A percentile compares a stretch with the other conserved stretches of the same genome.
Conservation (phyloP, 116 monocot species). For the Papilionanthe hybrid region DNA sequence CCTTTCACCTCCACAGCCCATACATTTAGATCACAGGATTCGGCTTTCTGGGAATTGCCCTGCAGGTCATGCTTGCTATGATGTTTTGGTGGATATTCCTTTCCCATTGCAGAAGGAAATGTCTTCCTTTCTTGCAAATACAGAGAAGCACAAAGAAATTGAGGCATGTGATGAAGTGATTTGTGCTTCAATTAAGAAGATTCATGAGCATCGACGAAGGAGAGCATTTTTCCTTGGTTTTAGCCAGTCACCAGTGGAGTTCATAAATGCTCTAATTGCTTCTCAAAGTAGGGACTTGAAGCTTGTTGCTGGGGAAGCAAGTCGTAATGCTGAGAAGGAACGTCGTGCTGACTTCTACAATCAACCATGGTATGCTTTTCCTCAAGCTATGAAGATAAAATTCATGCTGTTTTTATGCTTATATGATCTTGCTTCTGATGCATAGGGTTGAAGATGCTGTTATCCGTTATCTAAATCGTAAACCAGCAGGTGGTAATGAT, state of each 20-base stretch:
- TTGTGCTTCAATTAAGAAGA: constrained; percentile 90
- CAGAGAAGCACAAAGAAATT: constrained; percentile 89
- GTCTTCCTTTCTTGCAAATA: constrained; percentile 66
- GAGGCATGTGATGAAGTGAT: constrained; percentile 92
- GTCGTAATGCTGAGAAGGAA: constrained; percentile 77
- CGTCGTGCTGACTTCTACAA: constrained; percentile 85
- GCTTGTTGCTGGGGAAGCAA: constrained; percentile 81
- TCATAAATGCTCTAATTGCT: constrained; percentile 86
- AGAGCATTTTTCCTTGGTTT: constrained; percentile 98
- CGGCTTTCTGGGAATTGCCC: constrained; percentile 65
- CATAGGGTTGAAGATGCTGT: constrained; percentile 98
- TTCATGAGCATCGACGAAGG: constrained; percentile 90
- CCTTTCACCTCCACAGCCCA: constrained; percentile 66
- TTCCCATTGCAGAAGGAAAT: constrained; percentile 94
- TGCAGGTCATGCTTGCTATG: constrained; percentile 72
- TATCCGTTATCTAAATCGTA: constrained; percentile 91
- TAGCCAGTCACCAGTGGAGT: constrained; percentile 96
- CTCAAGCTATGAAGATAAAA: not conserved
- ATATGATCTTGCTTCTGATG: not conserved
- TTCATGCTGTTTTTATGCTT: not conserved
- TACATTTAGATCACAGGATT: constrained; percentile 73
- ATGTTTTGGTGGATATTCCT: constrained; percentile 86
- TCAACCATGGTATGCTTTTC: constrained; percentile 75
- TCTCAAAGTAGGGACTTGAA: constrained; percentile 91
- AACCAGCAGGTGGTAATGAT: constrained; percentile 71